Conservation (phyloP, 352 stramenopile genomes). For the Phytophthora melonis region DNA sequence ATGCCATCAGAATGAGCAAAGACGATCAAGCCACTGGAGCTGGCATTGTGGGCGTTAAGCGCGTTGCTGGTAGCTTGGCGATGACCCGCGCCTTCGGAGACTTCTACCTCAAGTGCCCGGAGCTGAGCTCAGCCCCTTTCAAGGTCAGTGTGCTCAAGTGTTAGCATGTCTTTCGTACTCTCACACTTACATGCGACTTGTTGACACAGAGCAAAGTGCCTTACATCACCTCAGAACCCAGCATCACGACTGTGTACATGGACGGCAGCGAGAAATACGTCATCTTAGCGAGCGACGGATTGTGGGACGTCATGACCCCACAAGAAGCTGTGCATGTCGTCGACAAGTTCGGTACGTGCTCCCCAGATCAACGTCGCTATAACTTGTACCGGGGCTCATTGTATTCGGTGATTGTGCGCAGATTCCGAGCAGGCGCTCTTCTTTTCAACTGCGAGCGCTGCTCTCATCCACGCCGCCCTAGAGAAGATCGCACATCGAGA, state of each 20-base stretch:
- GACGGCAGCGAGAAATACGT: constrained; percentile 70
- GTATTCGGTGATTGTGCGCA: constrained; percentile 19
- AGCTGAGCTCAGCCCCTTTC: constrained; percentile 92
- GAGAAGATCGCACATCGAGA: constrained; percentile 79
- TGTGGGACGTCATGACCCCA: constrained; percentile 82
- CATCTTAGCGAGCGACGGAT: constrained; percentile 83
- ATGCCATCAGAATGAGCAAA: constrained; percentile 91
- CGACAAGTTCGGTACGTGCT: constrained; percentile 65
- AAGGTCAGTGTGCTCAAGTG: constrained; percentile 57
- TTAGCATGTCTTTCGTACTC: not conserved
- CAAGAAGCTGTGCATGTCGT: constrained; percentile 77
- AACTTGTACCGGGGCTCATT: not conserved
- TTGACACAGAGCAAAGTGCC: constrained; percentile 72
- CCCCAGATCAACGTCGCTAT: not conserved
- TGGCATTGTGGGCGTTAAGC: constrained; percentile 85
- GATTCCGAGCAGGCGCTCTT: constrained; percentile 60
- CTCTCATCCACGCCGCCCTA: constrained; percentile 74
- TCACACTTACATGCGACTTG: constrained; percentile 5
- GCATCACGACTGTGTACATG: constrained; percentile 59
- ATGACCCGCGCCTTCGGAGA: constrained; percentile 94
- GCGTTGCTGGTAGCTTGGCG: constrained; percentile 91
- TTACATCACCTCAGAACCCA: constrained; percentile 82
- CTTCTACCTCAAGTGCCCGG: constrained; percentile 94
- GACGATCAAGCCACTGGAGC: constrained; percentile 86
- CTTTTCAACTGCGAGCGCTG: constrained; percentile 62